Evolutionary conservation across 2,329 filamentous ascomycete species (phyloP).

Genomic region (Aspergillus nomiae): DNA sequence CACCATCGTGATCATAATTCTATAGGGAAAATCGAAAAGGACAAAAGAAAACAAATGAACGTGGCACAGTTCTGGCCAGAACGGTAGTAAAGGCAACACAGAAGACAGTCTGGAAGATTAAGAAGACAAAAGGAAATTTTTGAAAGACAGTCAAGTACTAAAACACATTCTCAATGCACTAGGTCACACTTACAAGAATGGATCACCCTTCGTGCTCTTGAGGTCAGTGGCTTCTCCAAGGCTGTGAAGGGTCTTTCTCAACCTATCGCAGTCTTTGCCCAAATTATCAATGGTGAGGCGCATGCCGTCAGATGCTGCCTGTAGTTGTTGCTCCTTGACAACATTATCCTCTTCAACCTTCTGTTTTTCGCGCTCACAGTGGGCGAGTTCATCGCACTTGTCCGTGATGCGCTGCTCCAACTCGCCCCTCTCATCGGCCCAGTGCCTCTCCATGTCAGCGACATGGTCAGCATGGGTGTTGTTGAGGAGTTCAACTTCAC

Average conservation of each 20-base stretch:
- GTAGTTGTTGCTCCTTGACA: constrained; percentile 49
- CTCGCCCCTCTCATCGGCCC: constrained; percentile 34
- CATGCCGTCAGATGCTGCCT: constrained; percentile 45
- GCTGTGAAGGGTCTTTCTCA: constrained; percentile 54
- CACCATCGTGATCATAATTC: constrained; percentile 24
- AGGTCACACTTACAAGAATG: constrained; percentile 53
- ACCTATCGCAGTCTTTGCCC: constrained; percentile 53
- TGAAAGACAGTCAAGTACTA: constrained; percentile 17
- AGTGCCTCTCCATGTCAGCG: constrained; percentile 31
- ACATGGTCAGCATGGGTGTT: constrained; percentile 30
- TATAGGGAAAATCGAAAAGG: constrained; percentile 22
- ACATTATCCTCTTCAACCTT: constrained; percentile 49
- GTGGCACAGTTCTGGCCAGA: constrained; percentile 4
- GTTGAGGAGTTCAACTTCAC: constrained; percentile 28
- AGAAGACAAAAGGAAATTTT: constrained; percentile 17
- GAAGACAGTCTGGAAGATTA: constrained; percentile 16
- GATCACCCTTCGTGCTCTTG: constrained; percentile 51
- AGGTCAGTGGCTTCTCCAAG: constrained; percentile 54
- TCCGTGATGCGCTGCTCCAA: constrained; percentile 43
- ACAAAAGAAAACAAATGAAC: constrained; percentile 19
- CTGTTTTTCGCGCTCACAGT: constrained; percentile 47
- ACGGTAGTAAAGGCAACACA: neutral
- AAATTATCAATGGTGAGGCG: constrained; percentile 53
- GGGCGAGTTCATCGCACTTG: constrained; percentile 43
- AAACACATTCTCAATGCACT: constrained; percentile 25